phyloP scores from a whole-genome alignment of 805 yeast species.

The Teunomyces panamensis region DNA sequence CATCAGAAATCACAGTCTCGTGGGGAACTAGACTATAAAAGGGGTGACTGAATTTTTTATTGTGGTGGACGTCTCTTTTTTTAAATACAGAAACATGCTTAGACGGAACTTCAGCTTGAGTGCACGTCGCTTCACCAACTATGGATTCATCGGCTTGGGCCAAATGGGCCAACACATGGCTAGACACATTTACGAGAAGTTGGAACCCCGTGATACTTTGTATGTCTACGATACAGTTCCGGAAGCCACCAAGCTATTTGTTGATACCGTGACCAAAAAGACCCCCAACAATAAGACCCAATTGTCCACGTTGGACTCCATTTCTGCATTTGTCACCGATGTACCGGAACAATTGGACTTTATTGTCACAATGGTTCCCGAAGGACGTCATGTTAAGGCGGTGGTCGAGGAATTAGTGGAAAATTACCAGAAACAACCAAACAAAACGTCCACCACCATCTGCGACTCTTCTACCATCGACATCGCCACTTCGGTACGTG shows the following conservation, averaged over 20 bases:
- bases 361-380: slow-evolving; percentile 54
- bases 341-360: slow-evolving; percentile 37
- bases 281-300: slow-evolving; percentile 20
- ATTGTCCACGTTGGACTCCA: slow-evolving; percentile 17
- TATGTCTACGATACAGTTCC: slow-evolving; percentile 44
- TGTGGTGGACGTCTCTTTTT: too few relatives aligned
- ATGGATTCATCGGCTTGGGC: slow-evolving; percentile 57
- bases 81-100: neutral
- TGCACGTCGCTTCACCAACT: slow-evolving; percentile 16
- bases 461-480: slow-evolving; percentile 54
- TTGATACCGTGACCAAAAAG: slow-evolving; percentile 18
- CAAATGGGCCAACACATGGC: slow-evolving; percentile 60
- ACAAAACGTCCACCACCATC: slow-evolving; percentile 17
- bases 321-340: slow-evolving; percentile 25
- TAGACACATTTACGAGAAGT: slow-evolving; percentile 40
- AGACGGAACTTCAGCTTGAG: slow-evolving; percentile 6
- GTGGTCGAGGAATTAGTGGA: slow-evolving; percentile 39
- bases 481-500: slow-evolving; percentile 42
- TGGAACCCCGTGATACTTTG: slow-evolving; percentile 36
- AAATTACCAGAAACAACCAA: slow-evolving; percentile 17
- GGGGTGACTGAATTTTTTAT: neutral
- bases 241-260: slow-evolving; percentile 23
- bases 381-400: slow-evolving; percentile 46
- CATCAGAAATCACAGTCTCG: neutral
- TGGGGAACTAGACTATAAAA: neutral